These are phyloP conservation scores for Hanseniaspora taiwanica DNA, from an alignment of 805 yeast genomes.

Conservation along the genomic window DNA sequence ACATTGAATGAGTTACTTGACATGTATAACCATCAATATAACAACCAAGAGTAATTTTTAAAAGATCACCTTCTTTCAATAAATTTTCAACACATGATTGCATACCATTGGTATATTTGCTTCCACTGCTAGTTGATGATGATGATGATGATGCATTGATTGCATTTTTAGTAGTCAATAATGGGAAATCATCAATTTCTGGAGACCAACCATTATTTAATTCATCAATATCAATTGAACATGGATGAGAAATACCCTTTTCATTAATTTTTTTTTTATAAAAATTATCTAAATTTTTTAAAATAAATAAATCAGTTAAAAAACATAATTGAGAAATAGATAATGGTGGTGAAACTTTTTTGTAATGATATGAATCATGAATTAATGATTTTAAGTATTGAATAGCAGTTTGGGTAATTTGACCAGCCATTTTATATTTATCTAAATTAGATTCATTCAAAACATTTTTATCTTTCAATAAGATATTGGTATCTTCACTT, in stretches of 20 bases:
- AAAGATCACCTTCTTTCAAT: constrained; percentile 62
- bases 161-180: constrained; percentile 21
- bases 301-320: constrained; percentile 65
- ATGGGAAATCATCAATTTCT: constrained; percentile 50
- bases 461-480: constrained; percentile 60
- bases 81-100: constrained; percentile 8
- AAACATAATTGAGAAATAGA: constrained; percentile 63
- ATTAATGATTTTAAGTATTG: constrained; percentile 52
- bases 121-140: too few species aligned
- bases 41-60: constrained; percentile 74
- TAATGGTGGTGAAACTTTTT: constrained; percentile 28
- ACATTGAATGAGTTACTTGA: constrained; percentile 73
- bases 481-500: constrained; percentile 57
- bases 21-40: constrained; percentile 95
- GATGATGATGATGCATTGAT: too few species aligned
- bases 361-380: constrained; percentile 56
- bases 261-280: constrained; percentile 59
- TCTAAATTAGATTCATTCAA: constrained; percentile 50
- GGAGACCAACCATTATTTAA: constrained; percentile 74
- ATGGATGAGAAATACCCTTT: constrained; percentile 90
- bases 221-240: constrained; percentile 73
- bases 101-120: constrained; percentile 6
- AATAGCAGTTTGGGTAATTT: constrained; percentile 73
- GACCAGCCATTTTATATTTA: constrained; percentile 83
- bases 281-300: constrained; percentile 41